Evolutionary conservation across 2,329 filamentous ascomycete species (phyloP), one percentile per base, ranked within the genome.

Genomic region (Fusarium pininemorale): DNA sequence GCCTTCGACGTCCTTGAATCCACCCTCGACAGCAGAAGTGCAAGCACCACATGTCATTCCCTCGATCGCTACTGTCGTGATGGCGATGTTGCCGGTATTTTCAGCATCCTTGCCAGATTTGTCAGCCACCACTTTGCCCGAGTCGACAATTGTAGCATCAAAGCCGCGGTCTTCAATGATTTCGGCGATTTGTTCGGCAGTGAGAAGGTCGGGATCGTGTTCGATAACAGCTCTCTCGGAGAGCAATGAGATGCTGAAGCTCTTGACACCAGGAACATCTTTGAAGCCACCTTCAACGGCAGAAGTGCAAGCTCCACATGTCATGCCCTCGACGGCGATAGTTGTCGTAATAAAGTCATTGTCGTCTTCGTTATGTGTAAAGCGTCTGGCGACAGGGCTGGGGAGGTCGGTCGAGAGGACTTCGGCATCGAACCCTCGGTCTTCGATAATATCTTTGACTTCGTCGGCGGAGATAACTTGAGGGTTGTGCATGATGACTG

Each of bases 1-100:
- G 28, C 96, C 96, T 15, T 93, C 90, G 5, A 96, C 83, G 72
- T 89, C 90, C 75, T 90, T 90, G 83, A 99, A 96, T 7, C 93
- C 94, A 57, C 90, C 88, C 79, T 98, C 94, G 4, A 98, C 91
- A 11, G 96, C 95, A 3, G 96, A 96, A 1, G 96, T 98, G 83
- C 96, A 99, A 47, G 96, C 94, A 28, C 96, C 96, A 80, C 96
- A 98, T 3, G 96, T 99, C 96, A 99, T 99, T 57, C 96, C 96
- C 75, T 96, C 94, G 62, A 99, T 94, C 9, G 93, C 91, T 24
- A 99, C 88, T 0, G 95, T 98, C 0, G 95, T 98, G 2, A 90
- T 94, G 64, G 92, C 87, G 8, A 89, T 78, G 57, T 84, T 83
- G 71, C 85, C 82, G 65, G 80, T 80, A 69, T 81, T 77, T 69